Evolutionary conservation across 257 asterid species (phyloP).

Genomic region (Leonotis leonurus): DNA sequence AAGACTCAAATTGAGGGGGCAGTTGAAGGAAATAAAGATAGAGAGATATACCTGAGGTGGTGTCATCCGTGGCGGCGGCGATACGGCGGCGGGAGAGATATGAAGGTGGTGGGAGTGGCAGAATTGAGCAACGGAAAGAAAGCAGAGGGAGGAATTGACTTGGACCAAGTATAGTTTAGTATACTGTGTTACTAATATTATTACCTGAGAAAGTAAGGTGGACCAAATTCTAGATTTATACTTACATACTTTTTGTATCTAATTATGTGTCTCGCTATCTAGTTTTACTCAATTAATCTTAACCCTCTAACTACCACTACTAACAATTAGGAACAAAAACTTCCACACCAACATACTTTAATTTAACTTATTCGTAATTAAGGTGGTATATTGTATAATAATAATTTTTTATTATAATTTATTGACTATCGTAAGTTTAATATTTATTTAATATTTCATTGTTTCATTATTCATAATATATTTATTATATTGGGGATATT

Average conservation of each 20-base stretch:
- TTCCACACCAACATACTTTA: no score
- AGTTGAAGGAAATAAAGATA: background rate
- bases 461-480: no score
- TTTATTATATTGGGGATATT: no score
- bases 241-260: background rate
- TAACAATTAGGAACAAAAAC: no score
- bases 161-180: conserved; percentile 28
- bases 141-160: conserved; percentile 30
- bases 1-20: background rate
- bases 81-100: conserved; percentile 6
- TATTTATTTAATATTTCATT: no score
- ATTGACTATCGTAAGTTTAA: no score
- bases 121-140: conserved; percentile 16
- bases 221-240: background rate
- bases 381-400: no score
- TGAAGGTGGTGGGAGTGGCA: conserved; percentile 11
- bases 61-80: conserved; percentile 9
- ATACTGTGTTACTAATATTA: background rate
- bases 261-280: no score
- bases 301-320: no score
- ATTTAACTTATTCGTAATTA: no score
- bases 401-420: no score
- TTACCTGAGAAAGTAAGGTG: background rate
- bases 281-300: no score
- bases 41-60: conserved; percentile 7